These are phyloP conservation scores for Amylocystis lapponica DNA, from an alignment of 768 basidiomycete species.

Conservation along the genomic window DNA sequence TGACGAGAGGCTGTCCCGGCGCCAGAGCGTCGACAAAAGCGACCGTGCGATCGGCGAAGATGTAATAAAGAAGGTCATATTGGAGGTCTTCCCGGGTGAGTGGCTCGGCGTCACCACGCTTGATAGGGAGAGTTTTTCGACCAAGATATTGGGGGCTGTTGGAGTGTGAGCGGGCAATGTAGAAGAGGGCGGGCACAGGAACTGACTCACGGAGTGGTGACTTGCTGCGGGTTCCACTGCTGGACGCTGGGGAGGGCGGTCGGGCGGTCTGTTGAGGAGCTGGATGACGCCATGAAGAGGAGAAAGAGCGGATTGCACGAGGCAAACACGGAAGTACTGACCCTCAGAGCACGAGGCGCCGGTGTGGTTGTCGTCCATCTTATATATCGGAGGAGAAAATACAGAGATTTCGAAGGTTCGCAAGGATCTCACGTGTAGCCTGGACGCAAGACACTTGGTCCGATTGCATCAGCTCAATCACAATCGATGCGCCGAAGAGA, in stretches of 20 bases:
- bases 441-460: conserved; percentile 12
- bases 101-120: conserved; percentile 78
- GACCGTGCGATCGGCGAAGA: conserved; percentile 63
- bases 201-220: conserved; percentile 23
- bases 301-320: conserved; percentile 23
- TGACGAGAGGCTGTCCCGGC: conserved; percentile 45
- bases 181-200: conserved; percentile 2
- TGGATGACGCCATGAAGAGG: conserved; percentile 28
- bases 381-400: conserved; percentile 6
- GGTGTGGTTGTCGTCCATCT: conserved; percentile 7
- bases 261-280: conserved; percentile 22
- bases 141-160: conserved; percentile 33
- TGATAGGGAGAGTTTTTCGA: conserved; percentile 68
- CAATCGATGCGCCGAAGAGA: conserved; percentile 14
- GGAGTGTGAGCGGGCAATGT: conserved; percentile 42
- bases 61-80: conserved; percentile 74
- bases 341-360: conserved; percentile 20
- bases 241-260: conserved; percentile 15
- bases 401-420: conserved; percentile 11
- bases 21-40: conserved; percentile 65
- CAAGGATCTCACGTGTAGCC: conserved; percentile 16
- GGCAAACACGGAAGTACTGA: conserved; percentile 23
- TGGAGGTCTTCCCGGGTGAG: conserved; percentile 82
- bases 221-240: conserved; percentile 23
- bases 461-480: conserved; percentile 18